phyloP scores from a whole-genome alignment of 495 filamentous ascomycete species.

The Podospora didyma region DNA sequence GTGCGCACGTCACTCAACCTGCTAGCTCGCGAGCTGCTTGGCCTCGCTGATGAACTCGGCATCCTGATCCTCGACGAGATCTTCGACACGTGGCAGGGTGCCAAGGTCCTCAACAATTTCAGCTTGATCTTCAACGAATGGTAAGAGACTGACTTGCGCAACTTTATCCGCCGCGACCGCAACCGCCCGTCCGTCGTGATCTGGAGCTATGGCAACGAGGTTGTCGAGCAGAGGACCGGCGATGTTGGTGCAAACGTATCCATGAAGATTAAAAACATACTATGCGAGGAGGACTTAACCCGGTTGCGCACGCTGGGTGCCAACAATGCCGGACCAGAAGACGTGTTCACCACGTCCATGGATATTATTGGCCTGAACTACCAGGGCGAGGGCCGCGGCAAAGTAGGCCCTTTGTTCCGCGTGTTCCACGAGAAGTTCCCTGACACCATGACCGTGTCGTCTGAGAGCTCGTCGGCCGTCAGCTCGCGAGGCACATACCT shows the following conservation, averaged over 20 bases:
- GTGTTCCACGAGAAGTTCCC: too few species aligned
- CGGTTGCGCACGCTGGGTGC: too few species aligned
- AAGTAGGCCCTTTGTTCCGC: too few species aligned
- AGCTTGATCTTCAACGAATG: conserved; percentile 44
- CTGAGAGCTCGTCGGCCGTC: too few species aligned
- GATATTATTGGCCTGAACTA: too few species aligned
- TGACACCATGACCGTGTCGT: too few species aligned
- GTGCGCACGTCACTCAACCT: conserved; percentile 49
- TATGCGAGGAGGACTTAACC: conserved; percentile 42
- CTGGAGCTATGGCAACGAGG: conserved; percentile 48
- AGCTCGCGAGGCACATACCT: too few species aligned
- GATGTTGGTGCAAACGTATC: conserved; percentile 18
- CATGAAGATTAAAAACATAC: background rate
- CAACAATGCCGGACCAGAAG: too few species aligned
- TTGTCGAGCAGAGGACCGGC: conserved; percentile 38
- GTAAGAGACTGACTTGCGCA: conserved; percentile 44
- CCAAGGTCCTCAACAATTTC: conserved; percentile 44
- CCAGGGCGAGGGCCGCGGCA: too few species aligned
- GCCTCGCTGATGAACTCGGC: conserved; percentile 53
- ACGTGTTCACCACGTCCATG: too few species aligned
- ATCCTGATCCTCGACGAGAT: conserved; percentile 54
- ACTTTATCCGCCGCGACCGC: conserved; percentile 43
- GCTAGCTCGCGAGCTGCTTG: conserved; percentile 49
- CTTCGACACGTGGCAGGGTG: conserved; percentile 41
- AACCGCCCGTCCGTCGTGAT: conserved; percentile 49